Base-by-base conservation (phyloP, 148 eudicot species). In the Mesembryanthemum crystallinum region DNA sequence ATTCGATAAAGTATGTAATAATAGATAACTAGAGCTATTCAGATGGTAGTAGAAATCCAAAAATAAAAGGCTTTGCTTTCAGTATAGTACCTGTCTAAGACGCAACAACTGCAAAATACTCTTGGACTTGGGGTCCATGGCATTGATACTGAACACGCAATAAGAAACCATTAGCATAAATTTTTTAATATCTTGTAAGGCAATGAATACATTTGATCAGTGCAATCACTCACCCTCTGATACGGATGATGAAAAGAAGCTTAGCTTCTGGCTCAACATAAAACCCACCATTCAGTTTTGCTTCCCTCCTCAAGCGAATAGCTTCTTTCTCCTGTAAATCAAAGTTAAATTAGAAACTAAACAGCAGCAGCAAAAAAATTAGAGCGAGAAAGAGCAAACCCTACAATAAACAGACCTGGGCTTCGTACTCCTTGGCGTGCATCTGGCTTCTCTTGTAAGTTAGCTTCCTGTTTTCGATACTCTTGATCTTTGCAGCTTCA, bases 61-160 rank as follows among this genome's bases (percentile, higher is more conserved):
- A 33, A 0, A 29, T 25, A 25, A 3, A 43, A 21, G 9, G 45
- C 33, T 25, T 17, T 2, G 21, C 42, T 27, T 8, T 14, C 0
- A 69, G 33, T 30, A 57, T 17, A 28, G 7, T 33, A 88, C 97
- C 95, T 90, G 97, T 76, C 95, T 86, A 82, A 92, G 67, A 64
- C 97, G 87, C 73, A 92, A 78, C 35, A 92, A 94, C 83, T 92
- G 95, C 86, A 92, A 54, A 57, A 92, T 92, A 51, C 79, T 85
- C 82, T 80, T 88, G 25, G 95, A 87, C 82, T 83, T 83, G 18
- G 97, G 97, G 78, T 88, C 83, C 86, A 92, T 90, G 15, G 95
- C 92, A 76, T 92, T 92, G 77, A 92, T 92, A 80, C 97, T 92
- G 88, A 73, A 78, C 62, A 37, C 47, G 80, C 64, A 58, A 70